Evolutionary conservation across 371 early-diverging fungal species (phyloP).

Genomic region (Apophysomyces variabilis): DNA sequence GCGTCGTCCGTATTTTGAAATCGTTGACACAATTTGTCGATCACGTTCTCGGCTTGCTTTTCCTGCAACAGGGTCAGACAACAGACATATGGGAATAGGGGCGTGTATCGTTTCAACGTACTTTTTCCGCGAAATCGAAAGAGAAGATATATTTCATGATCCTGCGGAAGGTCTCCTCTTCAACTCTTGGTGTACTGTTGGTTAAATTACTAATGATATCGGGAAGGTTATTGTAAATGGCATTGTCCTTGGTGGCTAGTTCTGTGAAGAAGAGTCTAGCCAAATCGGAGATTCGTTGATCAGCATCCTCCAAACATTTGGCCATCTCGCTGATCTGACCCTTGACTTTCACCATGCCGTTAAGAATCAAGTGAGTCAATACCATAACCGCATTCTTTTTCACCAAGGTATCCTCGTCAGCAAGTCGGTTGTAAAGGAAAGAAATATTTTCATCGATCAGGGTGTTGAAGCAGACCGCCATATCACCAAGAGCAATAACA

Average conservation of each 20-base stretch:
- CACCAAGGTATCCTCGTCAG: slow-evolving; percentile 77
- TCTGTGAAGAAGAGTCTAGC: slow-evolving; percentile 96
- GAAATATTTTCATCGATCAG: slow-evolving; percentile 93
- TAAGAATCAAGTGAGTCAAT: slow-evolving; percentile 93
- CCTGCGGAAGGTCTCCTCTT: slow-evolving; percentile 77
- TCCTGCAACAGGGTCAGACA: slow-evolving; percentile 60
- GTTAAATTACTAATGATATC: slow-evolving; percentile 94
- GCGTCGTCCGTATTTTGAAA: slow-evolving; percentile 77
- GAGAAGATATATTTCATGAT: slow-evolving; percentile 90
- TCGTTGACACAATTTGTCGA: slow-evolving; percentile 93
- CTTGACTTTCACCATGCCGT: slow-evolving; percentile 98
- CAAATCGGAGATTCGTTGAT: slow-evolving; percentile 86
- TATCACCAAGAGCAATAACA: slow-evolving; percentile 95
- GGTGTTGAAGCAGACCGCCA: slow-evolving; percentile 93
- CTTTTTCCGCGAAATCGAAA: slow-evolving; percentile 91
- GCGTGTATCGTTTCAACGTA: slow-evolving; percentile 12
- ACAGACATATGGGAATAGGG: neutral
- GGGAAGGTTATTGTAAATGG: slow-evolving; percentile 96
- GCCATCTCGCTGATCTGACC: slow-evolving; percentile 98
- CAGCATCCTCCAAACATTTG: slow-evolving; percentile 90
- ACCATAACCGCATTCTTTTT: slow-evolving; percentile 98
- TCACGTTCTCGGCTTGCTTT: slow-evolving; percentile 90
- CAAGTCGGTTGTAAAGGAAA: slow-evolving; percentile 89
- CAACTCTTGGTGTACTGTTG: slow-evolving; percentile 58
- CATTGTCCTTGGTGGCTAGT: slow-evolving; percentile 94